Conservation (phyloP, 164 flowering plant genomes). For the Magnolia changhungtana region DNA sequence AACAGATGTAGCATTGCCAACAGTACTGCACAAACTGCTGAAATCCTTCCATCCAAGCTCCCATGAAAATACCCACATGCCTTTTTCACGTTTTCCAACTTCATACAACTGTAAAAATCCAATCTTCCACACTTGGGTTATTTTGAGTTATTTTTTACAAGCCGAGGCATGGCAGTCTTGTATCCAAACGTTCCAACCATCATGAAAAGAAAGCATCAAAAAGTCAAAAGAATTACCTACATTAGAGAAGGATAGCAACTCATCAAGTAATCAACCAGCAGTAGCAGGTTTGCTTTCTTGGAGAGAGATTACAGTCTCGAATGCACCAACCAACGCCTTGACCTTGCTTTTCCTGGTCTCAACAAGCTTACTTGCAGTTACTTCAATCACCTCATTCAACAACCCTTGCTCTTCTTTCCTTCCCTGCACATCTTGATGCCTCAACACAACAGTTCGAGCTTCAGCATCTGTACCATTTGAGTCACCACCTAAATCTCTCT, state of each 20-base stretch:
- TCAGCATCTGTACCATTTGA: constrained; percentile 16
- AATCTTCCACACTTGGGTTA: neutral
- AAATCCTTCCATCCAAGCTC: constrained; percentile 17
- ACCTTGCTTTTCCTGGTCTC: constrained; percentile 84
- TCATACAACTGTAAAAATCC: neutral
- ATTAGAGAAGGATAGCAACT: neutral
- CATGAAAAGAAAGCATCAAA: neutral
- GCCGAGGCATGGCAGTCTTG: neutral
- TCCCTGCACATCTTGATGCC: constrained; percentile 57
- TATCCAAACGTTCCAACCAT: constrained; percentile 5
- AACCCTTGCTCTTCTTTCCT: constrained; percentile 60
- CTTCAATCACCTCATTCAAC: constrained; percentile 78
- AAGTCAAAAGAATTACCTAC: neutral
- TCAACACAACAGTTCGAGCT: constrained; percentile 49
- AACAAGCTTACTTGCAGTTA: constrained; percentile 84
- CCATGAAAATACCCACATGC: neutral
- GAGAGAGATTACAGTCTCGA: constrained; percentile 84
- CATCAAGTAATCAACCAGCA: constrained; percentile 21
- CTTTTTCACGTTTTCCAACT: neutral
- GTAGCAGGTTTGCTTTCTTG: constrained; percentile 57
- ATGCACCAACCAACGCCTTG: constrained; percentile 92
- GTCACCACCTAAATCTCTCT: constrained; percentile 31
- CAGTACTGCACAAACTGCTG: constrained; percentile 23
- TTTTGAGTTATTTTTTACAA: neutral
- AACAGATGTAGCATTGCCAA: neutral